Evolutionary conservation across 2,329 filamentous ascomycete genomes (phyloP).

Genomic region (Botrytis galanthina): DNA sequence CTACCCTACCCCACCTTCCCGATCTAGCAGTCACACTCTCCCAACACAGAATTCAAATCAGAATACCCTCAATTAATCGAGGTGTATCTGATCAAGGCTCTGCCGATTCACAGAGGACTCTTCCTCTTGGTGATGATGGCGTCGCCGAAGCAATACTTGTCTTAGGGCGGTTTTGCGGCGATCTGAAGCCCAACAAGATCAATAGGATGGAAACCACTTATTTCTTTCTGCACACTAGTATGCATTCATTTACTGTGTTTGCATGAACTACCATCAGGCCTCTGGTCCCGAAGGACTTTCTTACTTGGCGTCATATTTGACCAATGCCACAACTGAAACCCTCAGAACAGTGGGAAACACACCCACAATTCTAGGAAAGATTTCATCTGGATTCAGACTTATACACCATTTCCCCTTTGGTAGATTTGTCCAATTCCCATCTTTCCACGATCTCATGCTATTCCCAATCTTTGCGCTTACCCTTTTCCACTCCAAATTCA

Average conservation of each 20-base stretch:
- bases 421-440: background rate
- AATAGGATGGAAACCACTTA: background rate
- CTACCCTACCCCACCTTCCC: background rate
- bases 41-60: too few species aligned
- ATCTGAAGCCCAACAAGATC: background rate
- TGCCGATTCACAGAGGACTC: background rate
- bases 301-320: background rate
- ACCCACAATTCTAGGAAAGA: background rate
- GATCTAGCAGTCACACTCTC: background rate
- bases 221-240: background rate
- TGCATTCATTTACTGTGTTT: background rate
- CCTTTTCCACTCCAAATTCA: background rate
- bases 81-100: background rate
- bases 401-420: background rate
- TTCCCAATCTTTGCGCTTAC: background rate
- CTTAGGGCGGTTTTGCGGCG: background rate
- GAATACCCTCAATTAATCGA: background rate
- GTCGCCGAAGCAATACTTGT: background rate
- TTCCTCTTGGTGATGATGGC: constrained; percentile 1
- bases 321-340: background rate
- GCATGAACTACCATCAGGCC: background rate
- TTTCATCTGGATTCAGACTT: background rate
- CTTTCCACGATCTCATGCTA: background rate
- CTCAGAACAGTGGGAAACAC: background rate
- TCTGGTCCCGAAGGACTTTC: background rate